phyloP scores from a whole-genome alignment of 179 eudicot genomes.

The Nepenthes alata region DNA sequence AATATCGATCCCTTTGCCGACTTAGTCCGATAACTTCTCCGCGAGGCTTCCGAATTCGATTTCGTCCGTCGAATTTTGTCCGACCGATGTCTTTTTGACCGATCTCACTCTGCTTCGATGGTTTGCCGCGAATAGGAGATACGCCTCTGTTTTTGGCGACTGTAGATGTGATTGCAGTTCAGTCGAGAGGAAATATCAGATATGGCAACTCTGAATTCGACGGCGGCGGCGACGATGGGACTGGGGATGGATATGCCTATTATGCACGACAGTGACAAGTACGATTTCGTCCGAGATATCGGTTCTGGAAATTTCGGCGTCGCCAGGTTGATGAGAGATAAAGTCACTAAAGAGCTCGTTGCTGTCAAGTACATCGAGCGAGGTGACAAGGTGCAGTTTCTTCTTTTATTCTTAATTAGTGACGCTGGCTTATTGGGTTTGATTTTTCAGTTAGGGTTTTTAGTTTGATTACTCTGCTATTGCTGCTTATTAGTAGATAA shows the following conservation, averaged over 20 bases:
- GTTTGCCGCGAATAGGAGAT: background rate
- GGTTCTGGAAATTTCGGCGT: conserved; percentile 84
- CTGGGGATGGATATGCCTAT: conserved; percentile 56
- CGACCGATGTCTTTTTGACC: no score
- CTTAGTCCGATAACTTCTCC: no score
- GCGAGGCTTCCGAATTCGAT: no score
- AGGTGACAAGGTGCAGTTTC: conserved; percentile 49
- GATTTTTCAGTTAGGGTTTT: background rate
- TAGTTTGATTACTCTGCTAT: no score
- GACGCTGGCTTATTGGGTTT: background rate
- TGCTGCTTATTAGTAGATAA: no score
- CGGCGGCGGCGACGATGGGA: conserved; percentile 12
- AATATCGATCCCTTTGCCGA: no score
- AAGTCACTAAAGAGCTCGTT: conserved; percentile 51
- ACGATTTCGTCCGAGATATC: conserved; percentile 58
- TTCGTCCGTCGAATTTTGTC: no score
- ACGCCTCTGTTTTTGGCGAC: background rate
- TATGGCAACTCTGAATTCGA: conserved; percentile 26
- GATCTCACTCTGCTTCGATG: background rate
- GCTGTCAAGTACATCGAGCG: conserved; percentile 82
- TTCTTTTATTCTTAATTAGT: background rate
- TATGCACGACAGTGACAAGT: conserved; percentile 77
- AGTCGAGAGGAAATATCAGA: background rate
- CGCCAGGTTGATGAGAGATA: conserved; percentile 70
- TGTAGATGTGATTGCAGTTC: conserved; percentile 1